Conservation (phyloP, 1,284 basidiomycete genomes). For the Mycena sp. region DNA sequence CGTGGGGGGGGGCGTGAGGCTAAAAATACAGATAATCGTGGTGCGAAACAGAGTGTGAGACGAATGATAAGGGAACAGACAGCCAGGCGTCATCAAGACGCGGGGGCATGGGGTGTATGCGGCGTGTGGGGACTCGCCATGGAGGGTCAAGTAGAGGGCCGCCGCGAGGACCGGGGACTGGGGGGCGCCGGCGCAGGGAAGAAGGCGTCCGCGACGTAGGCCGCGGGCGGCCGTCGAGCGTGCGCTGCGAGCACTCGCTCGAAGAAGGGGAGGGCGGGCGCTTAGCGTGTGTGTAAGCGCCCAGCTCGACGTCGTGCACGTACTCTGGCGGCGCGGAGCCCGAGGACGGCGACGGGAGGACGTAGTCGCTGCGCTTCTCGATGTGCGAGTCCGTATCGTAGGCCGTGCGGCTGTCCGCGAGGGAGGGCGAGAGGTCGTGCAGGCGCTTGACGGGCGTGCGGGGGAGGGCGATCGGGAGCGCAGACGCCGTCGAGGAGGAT, state of each 20-base stretch:
- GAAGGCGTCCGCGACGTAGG: too few relatives aligned
- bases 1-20: not conserved
- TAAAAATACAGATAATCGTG: not conserved
- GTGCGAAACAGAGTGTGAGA: not conserved
- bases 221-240: too few relatives aligned
- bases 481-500: not conserved
- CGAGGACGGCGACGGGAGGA: too few relatives aligned
- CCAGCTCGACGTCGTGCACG: not conserved
- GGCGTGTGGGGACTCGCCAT: too few relatives aligned
- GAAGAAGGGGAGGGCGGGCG: not conserved
- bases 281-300: not conserved
- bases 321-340: too few relatives aligned
- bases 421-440: not conserved
- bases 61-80: too few relatives aligned
- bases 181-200: not conserved
- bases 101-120: too few relatives aligned
- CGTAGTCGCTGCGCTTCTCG: too few relatives aligned
- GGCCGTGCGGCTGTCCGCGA: conserved; percentile 6
- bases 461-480: conserved; percentile 15
- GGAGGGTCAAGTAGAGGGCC: too few relatives aligned
- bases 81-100: too few relatives aligned
- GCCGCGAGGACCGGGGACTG: not conserved
- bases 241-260: too few relatives aligned
- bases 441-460: conserved; percentile 16
- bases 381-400: not conserved